Percentiles rank a stretch among this genome's conserved stretches.
Evolutionary conservation across 176 grass and related monocot genomes (phyloP).

Genomic region (Paspalum vaginatum): DNA sequence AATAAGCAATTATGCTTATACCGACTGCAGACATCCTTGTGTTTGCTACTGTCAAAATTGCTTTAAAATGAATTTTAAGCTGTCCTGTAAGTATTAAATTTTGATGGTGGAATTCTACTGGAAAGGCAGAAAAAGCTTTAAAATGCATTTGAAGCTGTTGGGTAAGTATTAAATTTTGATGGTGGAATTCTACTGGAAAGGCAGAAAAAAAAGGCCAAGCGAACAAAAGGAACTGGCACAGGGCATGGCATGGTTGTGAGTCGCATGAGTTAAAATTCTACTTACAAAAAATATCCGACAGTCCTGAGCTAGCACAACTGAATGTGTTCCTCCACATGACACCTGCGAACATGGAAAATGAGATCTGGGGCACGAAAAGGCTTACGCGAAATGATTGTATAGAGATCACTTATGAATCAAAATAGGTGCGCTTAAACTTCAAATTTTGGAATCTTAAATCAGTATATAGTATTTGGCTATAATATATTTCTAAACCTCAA

Average conservation of each 20-base stretch:
- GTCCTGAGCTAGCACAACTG: slow-evolving; percentile 73
- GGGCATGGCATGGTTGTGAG: neutral
- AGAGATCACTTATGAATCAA: too few relatives aligned
- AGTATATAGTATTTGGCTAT: too few relatives aligned
- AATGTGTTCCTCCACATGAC: slow-evolving; percentile 97
- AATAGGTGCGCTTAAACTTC: too few relatives aligned
- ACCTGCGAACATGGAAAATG: slow-evolving; percentile 52
- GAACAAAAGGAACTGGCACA: neutral
- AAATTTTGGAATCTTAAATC: too few relatives aligned
- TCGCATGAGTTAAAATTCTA: neutral
- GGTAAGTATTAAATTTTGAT: too few relatives aligned
- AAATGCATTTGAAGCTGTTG: too few relatives aligned
- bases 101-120: too few relatives aligned
- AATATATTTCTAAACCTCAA: too few relatives aligned
- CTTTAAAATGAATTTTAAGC: neutral
- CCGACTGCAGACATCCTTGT: neutral
- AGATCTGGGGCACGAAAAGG: too few relatives aligned
- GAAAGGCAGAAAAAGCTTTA: too few relatives aligned
- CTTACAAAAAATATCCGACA: slow-evolving; percentile 90
- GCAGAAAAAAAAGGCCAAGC: neutral
- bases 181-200: neutral
- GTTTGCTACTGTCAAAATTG: slow-evolving; percentile 9
- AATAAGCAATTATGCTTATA: neutral
- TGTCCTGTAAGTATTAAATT: neutral
- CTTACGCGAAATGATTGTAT: too few relatives aligned